These are phyloP conservation scores for Fagopyrum esculentum DNA, from an alignment of 148 eudicot species.

Conservation along the genomic window DNA sequence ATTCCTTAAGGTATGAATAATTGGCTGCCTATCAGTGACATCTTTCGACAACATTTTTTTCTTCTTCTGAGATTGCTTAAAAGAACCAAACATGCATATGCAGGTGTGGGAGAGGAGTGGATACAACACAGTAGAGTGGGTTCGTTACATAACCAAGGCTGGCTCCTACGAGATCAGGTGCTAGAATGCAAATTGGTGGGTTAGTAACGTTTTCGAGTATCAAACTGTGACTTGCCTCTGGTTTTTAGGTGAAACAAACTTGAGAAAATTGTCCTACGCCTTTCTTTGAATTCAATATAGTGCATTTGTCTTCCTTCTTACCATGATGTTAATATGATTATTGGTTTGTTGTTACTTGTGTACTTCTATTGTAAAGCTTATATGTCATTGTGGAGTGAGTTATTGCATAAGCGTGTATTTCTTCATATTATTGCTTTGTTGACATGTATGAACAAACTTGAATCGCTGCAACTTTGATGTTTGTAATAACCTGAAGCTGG, in stretches of 20 bases:
- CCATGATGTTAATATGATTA: constrained; percentile 1
- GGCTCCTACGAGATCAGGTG: constrained; percentile 83
- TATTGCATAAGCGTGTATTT: not conserved
- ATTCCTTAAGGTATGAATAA: constrained; percentile 66
- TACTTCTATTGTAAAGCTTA: not conserved
- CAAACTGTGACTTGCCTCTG: not conserved
- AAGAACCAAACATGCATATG: constrained; percentile 10
- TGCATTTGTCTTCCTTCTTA: not conserved
- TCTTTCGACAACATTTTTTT: not conserved
- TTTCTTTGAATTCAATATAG: not conserved
- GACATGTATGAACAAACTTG: not conserved
- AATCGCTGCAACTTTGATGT: not conserved
- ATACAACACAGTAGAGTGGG: constrained; percentile 97
- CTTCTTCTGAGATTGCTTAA: not conserved
- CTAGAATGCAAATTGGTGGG: constrained; percentile 1
- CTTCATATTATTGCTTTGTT: not conserved
- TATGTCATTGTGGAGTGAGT: not conserved
- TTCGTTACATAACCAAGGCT: constrained; percentile 92
- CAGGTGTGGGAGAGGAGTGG: constrained; percentile 99
- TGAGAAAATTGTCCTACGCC: not conserved
- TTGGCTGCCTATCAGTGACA: not conserved
- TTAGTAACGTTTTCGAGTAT: not conserved
- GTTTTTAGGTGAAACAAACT: not conserved
- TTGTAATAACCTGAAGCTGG: not conserved
- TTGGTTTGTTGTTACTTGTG: not conserved